A percentile compares a stretch with the other conserved stretches of the same genome.
Conservation (phyloP, 2,329 filamentous ascomycete species). For the Neonectria magnoliae region DNA sequence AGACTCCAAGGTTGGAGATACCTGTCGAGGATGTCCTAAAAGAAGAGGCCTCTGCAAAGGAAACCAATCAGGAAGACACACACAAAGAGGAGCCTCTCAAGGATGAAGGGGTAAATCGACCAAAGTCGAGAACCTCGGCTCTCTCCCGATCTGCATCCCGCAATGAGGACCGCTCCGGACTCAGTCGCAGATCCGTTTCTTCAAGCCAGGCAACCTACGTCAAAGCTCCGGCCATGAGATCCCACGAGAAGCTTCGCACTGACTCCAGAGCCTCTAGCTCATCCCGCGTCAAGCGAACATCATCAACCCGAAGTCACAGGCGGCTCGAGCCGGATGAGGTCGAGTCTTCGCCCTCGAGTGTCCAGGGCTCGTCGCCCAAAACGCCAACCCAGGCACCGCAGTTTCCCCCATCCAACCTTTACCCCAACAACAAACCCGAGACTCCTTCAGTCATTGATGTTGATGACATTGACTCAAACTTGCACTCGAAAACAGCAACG, state of each 20-base stretch:
- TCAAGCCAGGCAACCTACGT: slow-evolving; percentile 69
- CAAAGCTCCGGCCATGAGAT: slow-evolving; percentile 49
- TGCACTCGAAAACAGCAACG: slow-evolving; percentile 53
- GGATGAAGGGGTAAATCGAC: slow-evolving; percentile 48
- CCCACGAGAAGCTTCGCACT: slow-evolving; percentile 50
- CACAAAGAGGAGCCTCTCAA: slow-evolving; percentile 27
- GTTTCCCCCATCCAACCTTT: slow-evolving; percentile 57
- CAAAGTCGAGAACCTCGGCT: slow-evolving; percentile 57
- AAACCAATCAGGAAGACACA: slow-evolving; percentile 21
- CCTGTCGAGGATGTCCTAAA: slow-evolving; percentile 18
- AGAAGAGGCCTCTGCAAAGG: slow-evolving; percentile 43
- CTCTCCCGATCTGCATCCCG: slow-evolving; percentile 57
- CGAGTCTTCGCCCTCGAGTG: slow-evolving; percentile 58
- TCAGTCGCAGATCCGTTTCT: slow-evolving; percentile 64
- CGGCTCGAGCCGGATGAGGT: slow-evolving; percentile 54
- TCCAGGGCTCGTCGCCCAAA: slow-evolving; percentile 67
- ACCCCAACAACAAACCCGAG: slow-evolving; percentile 52
- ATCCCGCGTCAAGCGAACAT: slow-evolving; percentile 50
- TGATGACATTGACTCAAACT: slow-evolving; percentile 47
- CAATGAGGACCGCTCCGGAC: slow-evolving; percentile 61
- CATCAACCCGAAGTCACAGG: slow-evolving; percentile 49
- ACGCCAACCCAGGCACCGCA: slow-evolving; percentile 67
- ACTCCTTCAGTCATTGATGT: slow-evolving; percentile 49
- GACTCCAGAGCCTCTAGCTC: slow-evolving; percentile 48
- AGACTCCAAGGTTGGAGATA: slow-evolving; percentile 13